Evolutionary conservation across 768 basidiomycete species (phyloP).

Genomic region (Lepiota venenata): DNA sequence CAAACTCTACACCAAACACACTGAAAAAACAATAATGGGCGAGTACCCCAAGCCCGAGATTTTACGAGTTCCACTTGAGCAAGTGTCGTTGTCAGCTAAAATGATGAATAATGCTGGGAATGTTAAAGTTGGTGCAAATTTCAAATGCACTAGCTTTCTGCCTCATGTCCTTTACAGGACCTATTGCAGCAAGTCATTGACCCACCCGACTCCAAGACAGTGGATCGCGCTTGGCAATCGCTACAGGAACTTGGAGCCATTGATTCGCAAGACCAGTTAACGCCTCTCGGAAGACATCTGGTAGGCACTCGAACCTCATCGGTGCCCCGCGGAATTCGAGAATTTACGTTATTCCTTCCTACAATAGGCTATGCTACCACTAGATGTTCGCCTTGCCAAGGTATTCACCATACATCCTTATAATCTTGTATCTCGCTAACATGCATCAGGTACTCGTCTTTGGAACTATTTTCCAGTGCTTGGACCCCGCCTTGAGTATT

Average conservation of each 20-base stretch:
- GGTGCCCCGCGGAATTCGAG: not conserved
- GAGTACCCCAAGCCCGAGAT: constrained; percentile 87
- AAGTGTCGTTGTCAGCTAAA: constrained; percentile 78
- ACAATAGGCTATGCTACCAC: constrained; percentile 71
- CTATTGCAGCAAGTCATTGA: constrained; percentile 78
- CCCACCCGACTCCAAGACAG: constrained; percentile 71
- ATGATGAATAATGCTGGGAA: constrained; percentile 74
- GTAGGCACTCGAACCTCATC: constrained; percentile 29
- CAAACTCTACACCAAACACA: constrained; percentile 68
- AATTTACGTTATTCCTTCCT: constrained; percentile 6
- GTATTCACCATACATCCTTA: constrained; percentile 29
- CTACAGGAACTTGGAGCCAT: constrained; percentile 80
- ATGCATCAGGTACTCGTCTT: constrained; percentile 78
- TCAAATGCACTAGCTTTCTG: not conserved
- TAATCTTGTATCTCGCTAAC: not conserved
- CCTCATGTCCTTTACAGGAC: constrained; percentile 28
- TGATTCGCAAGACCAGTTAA: constrained; percentile 57
- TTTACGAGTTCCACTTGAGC: constrained; percentile 81
- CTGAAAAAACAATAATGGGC: constrained; percentile 58
- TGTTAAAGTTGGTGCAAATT: constrained; percentile 51
- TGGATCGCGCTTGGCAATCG: constrained; percentile 73
- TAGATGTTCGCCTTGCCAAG: constrained; percentile 87
- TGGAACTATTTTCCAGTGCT: constrained; percentile 77
- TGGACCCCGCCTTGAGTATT: constrained; percentile 78
- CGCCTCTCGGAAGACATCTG: constrained; percentile 81